phyloP scores from a whole-genome alignment of 2,329 filamentous ascomycete genomes.

The Helotiales sp. region DNA sequence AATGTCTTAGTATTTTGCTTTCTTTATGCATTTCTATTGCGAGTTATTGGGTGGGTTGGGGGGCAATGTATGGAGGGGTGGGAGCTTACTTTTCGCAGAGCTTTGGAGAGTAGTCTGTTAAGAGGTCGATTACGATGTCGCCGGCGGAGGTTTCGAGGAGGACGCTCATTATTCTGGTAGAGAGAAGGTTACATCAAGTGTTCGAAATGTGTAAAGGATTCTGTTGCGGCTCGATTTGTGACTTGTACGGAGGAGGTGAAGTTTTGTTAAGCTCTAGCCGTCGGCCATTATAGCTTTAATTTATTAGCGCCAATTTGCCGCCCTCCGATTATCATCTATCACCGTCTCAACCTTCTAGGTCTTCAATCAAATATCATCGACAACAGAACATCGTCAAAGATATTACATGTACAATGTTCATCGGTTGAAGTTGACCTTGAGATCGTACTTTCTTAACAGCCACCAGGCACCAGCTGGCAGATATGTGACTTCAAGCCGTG shows the following conservation, averaged over 20 bases:
- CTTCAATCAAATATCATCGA: too few relatives aligned
- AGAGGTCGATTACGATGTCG: slow-evolving; percentile 92
- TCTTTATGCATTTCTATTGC: slow-evolving; percentile 55
- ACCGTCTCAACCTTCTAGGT: too few relatives aligned
- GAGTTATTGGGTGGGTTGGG: slow-evolving; percentile 27
- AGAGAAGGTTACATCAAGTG: not conserved
- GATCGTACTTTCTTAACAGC: too few relatives aligned
- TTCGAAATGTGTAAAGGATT: not conserved
- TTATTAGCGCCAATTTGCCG: not conserved
- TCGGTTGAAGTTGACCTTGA: too few relatives aligned
- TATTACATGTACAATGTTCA: too few relatives aligned
- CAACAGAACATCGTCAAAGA: too few relatives aligned
- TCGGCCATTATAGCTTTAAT: not conserved
- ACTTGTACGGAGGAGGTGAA: not conserved
- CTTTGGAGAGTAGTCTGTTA: slow-evolving; percentile 86
- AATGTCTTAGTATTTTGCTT: slow-evolving; percentile 54
- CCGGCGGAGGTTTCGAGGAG: slow-evolving; percentile 90
- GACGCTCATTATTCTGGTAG: slow-evolving; percentile 74
- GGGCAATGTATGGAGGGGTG: slow-evolving; percentile 19
- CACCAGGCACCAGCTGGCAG: too few relatives aligned
- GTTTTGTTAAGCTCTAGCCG: not conserved
- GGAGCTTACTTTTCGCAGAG: slow-evolving; percentile 90
- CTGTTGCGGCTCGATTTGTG: not conserved
- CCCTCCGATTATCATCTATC: too few relatives aligned
- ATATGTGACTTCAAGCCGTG: too few relatives aligned